A percentile compares a stretch with the other conserved stretches of the same genome.
These are phyloP conservation scores for Fusarium sterilihyphosum DNA, from an alignment of 2,329 filamentous ascomycete species.

Conservation along the genomic window DNA sequence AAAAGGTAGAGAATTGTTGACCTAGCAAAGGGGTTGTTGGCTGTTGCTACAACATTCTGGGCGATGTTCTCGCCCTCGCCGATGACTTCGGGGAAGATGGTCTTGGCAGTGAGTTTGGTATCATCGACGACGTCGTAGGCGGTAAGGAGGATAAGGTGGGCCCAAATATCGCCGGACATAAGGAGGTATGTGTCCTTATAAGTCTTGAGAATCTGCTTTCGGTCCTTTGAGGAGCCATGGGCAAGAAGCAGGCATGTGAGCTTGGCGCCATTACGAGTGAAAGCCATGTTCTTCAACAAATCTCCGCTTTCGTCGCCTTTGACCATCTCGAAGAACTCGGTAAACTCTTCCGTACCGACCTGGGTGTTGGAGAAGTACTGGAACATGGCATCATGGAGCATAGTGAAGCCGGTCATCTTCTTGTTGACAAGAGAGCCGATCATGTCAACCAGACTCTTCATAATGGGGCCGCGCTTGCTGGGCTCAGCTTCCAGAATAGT, in stretches of 20 bases:
- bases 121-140: slow-evolving; percentile 95
- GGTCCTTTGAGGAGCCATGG: slow-evolving; percentile 88
- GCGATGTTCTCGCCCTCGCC: slow-evolving; percentile 73
- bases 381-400: slow-evolving; percentile 97
- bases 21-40: slow-evolving; percentile 72
- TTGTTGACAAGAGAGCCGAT: slow-evolving; percentile 96
- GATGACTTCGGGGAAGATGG: slow-evolving; percentile 87
- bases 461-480: slow-evolving; percentile 86
- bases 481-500: slow-evolving; percentile 80
- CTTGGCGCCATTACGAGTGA: slow-evolving; percentile 87
- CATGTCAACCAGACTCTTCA: slow-evolving; percentile 85
- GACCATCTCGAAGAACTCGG: slow-evolving; percentile 87
- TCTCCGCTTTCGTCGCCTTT: slow-evolving; percentile 93
- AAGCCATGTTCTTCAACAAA: slow-evolving; percentile 92
- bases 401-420: slow-evolving; percentile 95
- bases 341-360: slow-evolving; percentile 81
- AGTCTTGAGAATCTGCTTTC: slow-evolving; percentile 85
- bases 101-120: slow-evolving; percentile 86
- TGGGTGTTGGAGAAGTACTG: slow-evolving; percentile 91
- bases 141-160: slow-evolving; percentile 82
- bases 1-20: slow-evolving; percentile 84
- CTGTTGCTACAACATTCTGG: slow-evolving; percentile 71
- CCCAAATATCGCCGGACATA: slow-evolving; percentile 83
- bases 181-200: slow-evolving; percentile 90
- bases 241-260: slow-evolving; percentile 85